Percentiles rank a stretch among this genome's conserved stretches.
These are phyloP conservation scores for Hawksworthiomyces lignivorus DNA, from an alignment of 2,329 filamentous ascomycete genomes.

Conservation along the genomic window DNA sequence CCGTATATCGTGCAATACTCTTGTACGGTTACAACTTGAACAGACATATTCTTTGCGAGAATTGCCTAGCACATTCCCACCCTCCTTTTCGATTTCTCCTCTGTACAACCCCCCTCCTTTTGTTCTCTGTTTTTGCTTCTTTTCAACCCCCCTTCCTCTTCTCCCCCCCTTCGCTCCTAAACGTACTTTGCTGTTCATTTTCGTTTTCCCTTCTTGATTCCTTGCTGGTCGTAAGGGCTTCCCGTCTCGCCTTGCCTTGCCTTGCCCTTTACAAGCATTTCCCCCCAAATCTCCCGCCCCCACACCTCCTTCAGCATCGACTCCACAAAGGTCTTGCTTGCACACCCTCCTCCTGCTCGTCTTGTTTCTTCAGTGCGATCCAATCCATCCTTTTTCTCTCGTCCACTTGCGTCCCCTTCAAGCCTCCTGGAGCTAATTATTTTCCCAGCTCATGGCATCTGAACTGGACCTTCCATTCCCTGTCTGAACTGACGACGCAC, in stretches of 20 bases:
- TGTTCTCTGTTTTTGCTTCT: no score
- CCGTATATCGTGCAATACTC: no score
- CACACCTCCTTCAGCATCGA: conserved; percentile 3
- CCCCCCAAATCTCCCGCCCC: conserved; percentile 2
- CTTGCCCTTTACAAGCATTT: neutral
- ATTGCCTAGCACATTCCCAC: conserved; percentile 2
- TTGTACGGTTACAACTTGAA: no score
- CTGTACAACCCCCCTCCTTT: neutral
- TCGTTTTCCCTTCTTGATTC: neutral
- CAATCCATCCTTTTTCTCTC: neutral
- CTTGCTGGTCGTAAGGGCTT: neutral
- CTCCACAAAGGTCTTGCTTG: conserved; percentile 4
- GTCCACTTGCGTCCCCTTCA: neutral
- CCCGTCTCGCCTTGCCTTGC: neutral
- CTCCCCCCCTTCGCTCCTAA: no score
- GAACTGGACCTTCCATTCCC: no score
- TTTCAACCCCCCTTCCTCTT: no score
- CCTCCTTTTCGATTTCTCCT: neutral
- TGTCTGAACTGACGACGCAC: neutral
- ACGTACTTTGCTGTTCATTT: neutral
- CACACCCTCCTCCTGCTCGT: conserved; percentile 4
- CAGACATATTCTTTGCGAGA: no score
- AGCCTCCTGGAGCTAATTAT: neutral
- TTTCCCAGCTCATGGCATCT: neutral
- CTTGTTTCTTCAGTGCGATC: neutral